Evolutionary conservation across 352 stramenopile species (phyloP).

Genomic region (Plasmopara viticola): DNA sequence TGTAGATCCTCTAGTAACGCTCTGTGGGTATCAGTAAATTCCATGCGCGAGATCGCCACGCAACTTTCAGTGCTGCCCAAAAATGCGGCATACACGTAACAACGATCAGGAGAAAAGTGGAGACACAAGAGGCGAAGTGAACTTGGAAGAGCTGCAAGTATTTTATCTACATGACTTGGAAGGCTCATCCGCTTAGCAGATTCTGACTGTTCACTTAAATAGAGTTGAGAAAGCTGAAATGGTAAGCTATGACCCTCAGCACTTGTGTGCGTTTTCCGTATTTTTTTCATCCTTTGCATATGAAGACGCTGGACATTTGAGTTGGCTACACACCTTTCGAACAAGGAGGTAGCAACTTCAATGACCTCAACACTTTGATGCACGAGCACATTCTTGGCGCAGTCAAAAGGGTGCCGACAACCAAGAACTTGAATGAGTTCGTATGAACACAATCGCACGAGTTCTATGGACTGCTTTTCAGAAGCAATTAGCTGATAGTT

Average conservation of each 20-base stretch:
- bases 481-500: constrained; percentile 38
- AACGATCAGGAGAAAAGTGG: constrained; percentile 63
- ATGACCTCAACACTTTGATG: constrained; percentile 48
- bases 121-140: constrained; percentile 39
- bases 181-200: constrained; percentile 57
- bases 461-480: constrained; percentile 31
- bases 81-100: constrained; percentile 54
- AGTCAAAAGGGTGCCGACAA: constrained; percentile 39
- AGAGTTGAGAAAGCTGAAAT: constrained; percentile 61
- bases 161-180: constrained; percentile 27
- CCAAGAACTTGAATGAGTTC: constrained; percentile 55
- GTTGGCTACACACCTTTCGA: constrained; percentile 30
- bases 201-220: constrained; percentile 58
- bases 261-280: constrained; percentile 32
- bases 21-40: constrained; percentile 40
- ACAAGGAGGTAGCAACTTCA: constrained; percentile 27
- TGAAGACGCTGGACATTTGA: constrained; percentile 48
- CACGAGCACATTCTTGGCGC: constrained; percentile 48
- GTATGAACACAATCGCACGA: constrained; percentile 40
- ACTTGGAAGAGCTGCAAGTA: constrained; percentile 36
- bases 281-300: constrained; percentile 32
- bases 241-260: constrained; percentile 44
- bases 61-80: constrained; percentile 32
- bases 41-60: constrained; percentile 47
- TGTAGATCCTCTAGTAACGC: constrained; percentile 22